Base-by-base conservation (phyloP, 2,329 filamentous ascomycete genomes). In the Xylariaceae sp. region DNA sequence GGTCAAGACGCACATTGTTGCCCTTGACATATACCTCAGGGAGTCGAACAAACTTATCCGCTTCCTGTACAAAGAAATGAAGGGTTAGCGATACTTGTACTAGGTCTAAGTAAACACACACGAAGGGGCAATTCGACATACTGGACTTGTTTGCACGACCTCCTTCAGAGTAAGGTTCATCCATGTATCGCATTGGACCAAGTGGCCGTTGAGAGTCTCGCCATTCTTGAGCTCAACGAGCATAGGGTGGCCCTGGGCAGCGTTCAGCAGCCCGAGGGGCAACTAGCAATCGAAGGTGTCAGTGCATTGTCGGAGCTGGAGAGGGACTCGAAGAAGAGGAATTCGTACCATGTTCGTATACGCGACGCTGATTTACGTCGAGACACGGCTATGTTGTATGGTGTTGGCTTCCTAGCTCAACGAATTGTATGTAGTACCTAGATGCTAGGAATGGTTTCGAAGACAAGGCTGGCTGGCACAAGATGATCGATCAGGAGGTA, bases 121-220 rank as follows among this genome's bases (percentile, higher is more conserved):
- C 7, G 13, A 11, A 41, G 15, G 44, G 15, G 15, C 6, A 57
- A 51, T n/a, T 35, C 35, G 17, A 67, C 80, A 55, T 76, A 88
- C 86, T 23, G 93, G 87, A 73, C 89, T 96, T 15, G 94, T 97
- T 77, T 97, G 93, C 41, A 97, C 90, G 18, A 99, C 95, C 75
- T 97, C 94, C 76, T 94, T 96, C 66, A 99, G 78, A 1, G 93
- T 97, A 68, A 99, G 80, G 78, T 99, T 99, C 94, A 99, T 99
- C 92, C 94, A 99, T 53, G 93, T 99, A 75, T 99, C 94, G 85
- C 93, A 99, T 75, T 88, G 91, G 74, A 97, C 89, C 61, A 99
- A 81, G 72, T 97, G 92, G 64, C 94, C 94, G 77, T 97, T 99
- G 62, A 99, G 84, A 0, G 94, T 97, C 77, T 99, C 75, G 64